phyloP scores from a whole-genome alignment of 169 alveolate genomes.

The Neospora caninum region DNA sequence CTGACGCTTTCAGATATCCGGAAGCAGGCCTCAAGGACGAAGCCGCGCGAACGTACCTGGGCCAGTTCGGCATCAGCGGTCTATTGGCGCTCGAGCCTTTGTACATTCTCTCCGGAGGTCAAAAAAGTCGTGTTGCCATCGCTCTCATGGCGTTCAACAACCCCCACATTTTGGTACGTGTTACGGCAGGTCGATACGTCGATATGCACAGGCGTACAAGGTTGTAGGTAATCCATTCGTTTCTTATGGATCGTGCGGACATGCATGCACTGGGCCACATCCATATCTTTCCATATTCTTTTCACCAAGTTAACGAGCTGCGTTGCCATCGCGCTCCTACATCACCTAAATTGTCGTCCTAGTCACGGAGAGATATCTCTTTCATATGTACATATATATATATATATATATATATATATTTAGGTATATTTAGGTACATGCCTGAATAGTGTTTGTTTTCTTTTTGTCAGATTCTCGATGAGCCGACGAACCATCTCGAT shows the following conservation, averaged over 20 bases:
- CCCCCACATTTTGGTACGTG: slow-evolving; percentile 90
- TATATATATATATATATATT: no score
- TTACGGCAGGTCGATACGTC: not conserved
- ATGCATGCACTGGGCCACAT: no score
- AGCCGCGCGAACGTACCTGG: slow-evolving; percentile 90
- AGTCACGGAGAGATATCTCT: no score
- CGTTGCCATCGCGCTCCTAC: no score
- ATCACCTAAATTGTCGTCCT: no score
- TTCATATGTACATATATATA: no score
- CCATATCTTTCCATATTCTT: no score
- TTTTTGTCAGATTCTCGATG: slow-evolving; percentile 87
- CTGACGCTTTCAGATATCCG: slow-evolving; percentile 76
- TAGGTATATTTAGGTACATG: not conserved
- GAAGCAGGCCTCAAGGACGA: slow-evolving; percentile 86
- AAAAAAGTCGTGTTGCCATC: slow-evolving; percentile 95
- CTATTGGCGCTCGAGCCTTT: slow-evolving; percentile 95
- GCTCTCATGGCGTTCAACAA: slow-evolving; percentile 95
- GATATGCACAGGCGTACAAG: no score
- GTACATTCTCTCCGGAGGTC: slow-evolving; percentile 97
- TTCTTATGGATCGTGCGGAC: no score
- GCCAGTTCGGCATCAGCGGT: slow-evolving; percentile 94
- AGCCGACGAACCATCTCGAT: slow-evolving; percentile 98
- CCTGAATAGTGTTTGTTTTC: not conserved
- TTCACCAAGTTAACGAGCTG: no score
- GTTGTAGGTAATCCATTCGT: no score